These are phyloP conservation scores for Myrmaecium sp. DNA, from an alignment of 2,329 filamentous ascomycete genomes.

Conservation along the genomic window DNA sequence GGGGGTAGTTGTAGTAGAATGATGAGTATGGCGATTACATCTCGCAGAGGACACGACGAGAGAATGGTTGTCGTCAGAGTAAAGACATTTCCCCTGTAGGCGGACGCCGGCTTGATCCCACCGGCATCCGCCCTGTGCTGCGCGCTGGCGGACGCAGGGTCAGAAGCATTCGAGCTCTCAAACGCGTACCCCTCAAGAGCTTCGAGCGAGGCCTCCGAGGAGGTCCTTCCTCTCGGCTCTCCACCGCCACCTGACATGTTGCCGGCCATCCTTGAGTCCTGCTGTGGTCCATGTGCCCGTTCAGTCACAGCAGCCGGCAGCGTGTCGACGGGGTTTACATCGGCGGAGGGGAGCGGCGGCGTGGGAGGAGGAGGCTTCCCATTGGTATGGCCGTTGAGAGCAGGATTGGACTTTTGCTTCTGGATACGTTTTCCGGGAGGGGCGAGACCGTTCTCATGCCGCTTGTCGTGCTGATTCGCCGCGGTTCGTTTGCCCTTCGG, in stretches of 20 bases:
- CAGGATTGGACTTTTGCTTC: conserved; percentile 29
- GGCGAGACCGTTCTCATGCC: conserved; percentile 79
- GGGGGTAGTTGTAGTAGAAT: conserved; percentile 85
- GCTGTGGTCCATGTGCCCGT: conserved; percentile 5
- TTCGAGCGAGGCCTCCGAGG: conserved; percentile 27
- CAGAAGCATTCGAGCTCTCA: conserved; percentile 11
- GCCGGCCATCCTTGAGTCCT: conserved; percentile 5
- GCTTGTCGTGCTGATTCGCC: conserved; percentile 33
- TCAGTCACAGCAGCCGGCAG: conserved; percentile 15
- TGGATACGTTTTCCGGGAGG: conserved; percentile 53
- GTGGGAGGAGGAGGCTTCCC: conserved; percentile 20
- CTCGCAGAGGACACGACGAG: conserved; percentile 74
- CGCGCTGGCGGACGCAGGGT: conserved; percentile 21
- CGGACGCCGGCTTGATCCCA: conserved; percentile 43
- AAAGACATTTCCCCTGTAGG: conserved; percentile 23
- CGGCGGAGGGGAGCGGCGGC: conserved; percentile 21
- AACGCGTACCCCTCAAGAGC: conserved; percentile 18
- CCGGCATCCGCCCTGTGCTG: conserved; percentile 52
- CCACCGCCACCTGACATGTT: conserved; percentile 2
- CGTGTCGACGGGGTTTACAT: conserved; percentile 20
- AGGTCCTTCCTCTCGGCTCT: conserved; percentile 17
- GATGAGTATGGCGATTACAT: conserved; percentile 93
- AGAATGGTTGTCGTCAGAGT: conserved; percentile 67
- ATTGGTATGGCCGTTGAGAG: conserved; percentile 27
- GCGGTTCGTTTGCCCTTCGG: conserved; percentile 27